Evolutionary conservation across 805 yeast genomes (phyloP).

Genomic region (Wickerhamomyces pijperi): DNA sequence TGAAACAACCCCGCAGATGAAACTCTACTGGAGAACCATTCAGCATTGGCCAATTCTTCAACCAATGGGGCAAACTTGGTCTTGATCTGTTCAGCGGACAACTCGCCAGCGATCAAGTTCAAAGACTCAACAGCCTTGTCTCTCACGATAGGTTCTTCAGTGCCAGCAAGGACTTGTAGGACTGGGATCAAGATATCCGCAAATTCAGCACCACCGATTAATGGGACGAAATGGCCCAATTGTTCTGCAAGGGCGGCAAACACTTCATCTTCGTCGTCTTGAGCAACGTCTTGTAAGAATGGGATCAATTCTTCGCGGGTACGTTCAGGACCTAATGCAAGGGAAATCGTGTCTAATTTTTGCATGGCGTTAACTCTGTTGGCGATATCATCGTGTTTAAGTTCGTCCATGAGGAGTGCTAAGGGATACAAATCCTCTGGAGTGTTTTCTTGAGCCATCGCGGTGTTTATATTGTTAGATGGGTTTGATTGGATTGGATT

Average conservation of each 20-base stretch:
- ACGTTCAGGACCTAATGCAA: constrained; percentile 90
- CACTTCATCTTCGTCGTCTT: constrained; percentile 97
- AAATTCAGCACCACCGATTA: constrained; percentile 71
- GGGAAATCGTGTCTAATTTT: constrained; percentile 84
- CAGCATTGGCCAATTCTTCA: constrained; percentile 69
- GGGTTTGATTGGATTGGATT: no score
- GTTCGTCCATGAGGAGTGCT: constrained; percentile 93
- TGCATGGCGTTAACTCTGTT: constrained; percentile 93
- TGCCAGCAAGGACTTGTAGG: constrained; percentile 74
- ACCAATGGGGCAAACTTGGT: constrained; percentile 66
- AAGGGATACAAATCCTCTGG: constrained; percentile 65
- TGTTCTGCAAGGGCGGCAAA: constrained; percentile 88
- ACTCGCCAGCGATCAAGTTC: constrained; percentile 53
- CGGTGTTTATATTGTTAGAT: background rate
- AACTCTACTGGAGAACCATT: constrained; percentile 90
- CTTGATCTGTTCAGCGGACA: constrained; percentile 52
- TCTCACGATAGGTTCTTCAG: constrained; percentile 94
- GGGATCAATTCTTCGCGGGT: constrained; percentile 85
- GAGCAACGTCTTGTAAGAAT: constrained; percentile 73
- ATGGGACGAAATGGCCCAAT: constrained; percentile 78
- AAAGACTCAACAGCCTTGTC: constrained; percentile 88
- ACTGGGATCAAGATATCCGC: constrained; percentile 47
- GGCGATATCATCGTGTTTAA: constrained; percentile 91
- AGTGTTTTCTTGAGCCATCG: background rate
- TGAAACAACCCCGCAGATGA: constrained; percentile 86